These are phyloP conservation scores for Entomortierella chlamydospora DNA, from an alignment of 192 early-diverging fungal genomes.

Conservation along the genomic window DNA sequence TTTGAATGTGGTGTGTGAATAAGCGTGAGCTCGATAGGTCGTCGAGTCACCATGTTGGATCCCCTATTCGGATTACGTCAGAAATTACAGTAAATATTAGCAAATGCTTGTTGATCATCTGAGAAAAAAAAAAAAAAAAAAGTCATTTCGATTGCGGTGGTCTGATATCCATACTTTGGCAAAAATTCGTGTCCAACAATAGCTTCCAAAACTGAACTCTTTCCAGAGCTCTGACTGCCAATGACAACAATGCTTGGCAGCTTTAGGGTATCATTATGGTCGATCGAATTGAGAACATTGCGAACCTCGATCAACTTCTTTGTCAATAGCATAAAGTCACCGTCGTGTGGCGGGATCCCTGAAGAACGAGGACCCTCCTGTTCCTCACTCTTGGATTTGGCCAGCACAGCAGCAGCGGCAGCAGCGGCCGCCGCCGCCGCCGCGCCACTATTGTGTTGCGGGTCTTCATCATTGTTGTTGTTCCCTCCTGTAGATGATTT, in stretches of 20 bases:
- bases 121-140: not conserved
- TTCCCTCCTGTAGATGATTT: conserved; percentile 26
- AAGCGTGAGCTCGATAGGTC: conserved; percentile 87
- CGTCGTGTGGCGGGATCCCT: conserved; percentile 69
- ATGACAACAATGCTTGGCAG: conserved; percentile 92
- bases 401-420: conserved; percentile 55
- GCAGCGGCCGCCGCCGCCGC: conserved; percentile 57
- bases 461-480: conserved; percentile 34
- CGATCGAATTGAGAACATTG: conserved; percentile 90
- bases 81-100: no score
- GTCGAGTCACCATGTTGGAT: conserved; percentile 85
- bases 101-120: no score
- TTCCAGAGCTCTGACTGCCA: conserved; percentile 88
- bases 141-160: not conserved
- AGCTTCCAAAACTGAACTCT: conserved; percentile 87
- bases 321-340: conserved; percentile 88
- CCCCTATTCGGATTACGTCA: conserved; percentile 59
- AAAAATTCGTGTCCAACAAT: conserved; percentile 89
- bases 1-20: conserved; percentile 81
- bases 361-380: conserved; percentile 60
- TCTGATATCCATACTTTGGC: conserved; percentile 71
- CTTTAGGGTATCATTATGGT: conserved; percentile 78
- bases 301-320: conserved; percentile 96
- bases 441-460: conserved; percentile 23
- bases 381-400: conserved; percentile 46